These are phyloP conservation scores for Nicotiana benthamiana DNA, from an alignment of 257 asterid species.

Conservation along the genomic window DNA sequence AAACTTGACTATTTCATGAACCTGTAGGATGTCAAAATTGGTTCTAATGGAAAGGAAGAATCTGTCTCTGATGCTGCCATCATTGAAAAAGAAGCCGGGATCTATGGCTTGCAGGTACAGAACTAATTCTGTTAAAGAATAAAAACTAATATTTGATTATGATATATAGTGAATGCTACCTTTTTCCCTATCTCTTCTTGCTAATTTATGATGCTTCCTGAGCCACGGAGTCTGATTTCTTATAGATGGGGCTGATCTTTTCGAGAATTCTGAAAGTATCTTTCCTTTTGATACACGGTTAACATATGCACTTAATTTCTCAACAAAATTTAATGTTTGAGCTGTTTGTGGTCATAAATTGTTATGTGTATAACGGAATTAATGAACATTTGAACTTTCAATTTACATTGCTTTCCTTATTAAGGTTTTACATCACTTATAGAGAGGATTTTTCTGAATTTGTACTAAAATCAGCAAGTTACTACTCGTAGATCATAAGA, in stretches of 20 bases:
- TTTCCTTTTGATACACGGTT: neutral
- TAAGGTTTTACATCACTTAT: neutral
- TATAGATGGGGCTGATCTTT: neutral
- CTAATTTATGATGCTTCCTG: neutral
- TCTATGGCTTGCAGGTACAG: constrained; percentile 73
- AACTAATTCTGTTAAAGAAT: neutral
- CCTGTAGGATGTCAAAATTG: constrained; percentile 40
- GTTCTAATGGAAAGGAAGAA: constrained; percentile 25
- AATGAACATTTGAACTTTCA: neutral
- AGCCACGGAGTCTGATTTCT: too few species aligned
- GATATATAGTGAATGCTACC: neutral
- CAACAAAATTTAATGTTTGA: neutral
- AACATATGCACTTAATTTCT: neutral
- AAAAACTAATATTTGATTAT: neutral
- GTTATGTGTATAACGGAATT: neutral
- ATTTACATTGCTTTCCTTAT: neutral
- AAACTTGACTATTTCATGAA: constrained; percentile 4
- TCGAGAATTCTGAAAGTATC: neutral
- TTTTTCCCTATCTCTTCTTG: neutral
- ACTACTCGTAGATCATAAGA: constrained; percentile 26
- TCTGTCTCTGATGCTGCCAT: constrained; percentile 48
- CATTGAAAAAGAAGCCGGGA: constrained; percentile 65
- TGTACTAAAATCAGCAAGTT: constrained; percentile 7
- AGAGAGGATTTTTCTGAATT: neutral
- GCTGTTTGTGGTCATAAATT: neutral